A percentile compares a stretch with the other conserved stretches of the same genome.
Evolutionary conservation across 225 moss, liverwort and hornwort genomes (phyloP).

Genomic region (Physcomitrellopsis africana): DNA sequence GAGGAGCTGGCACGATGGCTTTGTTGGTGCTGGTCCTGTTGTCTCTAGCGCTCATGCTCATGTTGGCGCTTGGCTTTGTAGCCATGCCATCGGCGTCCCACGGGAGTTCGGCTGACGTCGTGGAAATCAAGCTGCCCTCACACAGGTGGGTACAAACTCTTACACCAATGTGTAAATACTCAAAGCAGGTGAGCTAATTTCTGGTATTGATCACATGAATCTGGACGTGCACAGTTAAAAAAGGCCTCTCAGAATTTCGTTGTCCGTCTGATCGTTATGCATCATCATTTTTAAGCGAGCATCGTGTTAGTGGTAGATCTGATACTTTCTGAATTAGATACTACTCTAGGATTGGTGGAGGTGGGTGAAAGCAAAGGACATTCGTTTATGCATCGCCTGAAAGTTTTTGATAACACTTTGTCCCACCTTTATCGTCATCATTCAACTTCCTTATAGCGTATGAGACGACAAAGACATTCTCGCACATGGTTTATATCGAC

Average conservation of each 20-base stretch:
- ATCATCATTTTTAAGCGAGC: too few relatives aligned
- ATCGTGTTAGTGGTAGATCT: neutral
- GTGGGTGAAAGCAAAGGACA: neutral
- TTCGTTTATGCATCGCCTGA: neutral
- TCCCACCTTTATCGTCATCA: neutral
- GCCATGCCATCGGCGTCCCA: constrained; percentile 46
- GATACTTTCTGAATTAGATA: neutral
- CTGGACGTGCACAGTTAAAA: neutral
- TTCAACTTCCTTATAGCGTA: neutral
- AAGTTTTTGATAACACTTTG: neutral
- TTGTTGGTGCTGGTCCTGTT: constrained; percentile 50
- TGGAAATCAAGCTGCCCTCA: constrained; percentile 57
- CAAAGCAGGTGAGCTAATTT: neutral
- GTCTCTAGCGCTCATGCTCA: constrained; percentile 53
- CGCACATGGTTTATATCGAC: neutral
- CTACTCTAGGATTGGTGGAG: constrained; percentile 1
- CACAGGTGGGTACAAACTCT: constrained; percentile 32
- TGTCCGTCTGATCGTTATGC: neutral
- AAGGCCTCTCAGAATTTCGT: neutral
- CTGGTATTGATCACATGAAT: neutral
- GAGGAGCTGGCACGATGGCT: constrained; percentile 49
- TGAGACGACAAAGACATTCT: neutral
- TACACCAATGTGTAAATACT: neutral
- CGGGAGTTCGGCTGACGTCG: constrained; percentile 31
- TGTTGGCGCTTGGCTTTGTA: constrained; percentile 56